Percentiles rank a stretch among this genome's conserved stretches.
These are phyloP conservation scores for Allodekkera sacchari DNA, from an alignment of 805 yeast species.

Conservation along the genomic window DNA sequence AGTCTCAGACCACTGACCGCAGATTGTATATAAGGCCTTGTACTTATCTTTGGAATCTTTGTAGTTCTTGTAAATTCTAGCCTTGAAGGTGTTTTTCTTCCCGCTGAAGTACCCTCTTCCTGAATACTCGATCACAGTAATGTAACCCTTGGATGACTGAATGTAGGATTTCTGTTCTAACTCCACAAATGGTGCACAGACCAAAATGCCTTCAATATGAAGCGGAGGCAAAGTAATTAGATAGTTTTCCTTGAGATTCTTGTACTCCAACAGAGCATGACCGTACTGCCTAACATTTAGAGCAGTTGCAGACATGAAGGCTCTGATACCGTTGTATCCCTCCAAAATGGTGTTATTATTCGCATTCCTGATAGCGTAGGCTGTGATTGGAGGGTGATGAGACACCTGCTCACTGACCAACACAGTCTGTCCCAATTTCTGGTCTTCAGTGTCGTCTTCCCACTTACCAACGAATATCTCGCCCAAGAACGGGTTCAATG, in stretches of 20 bases:
- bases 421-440: constrained; percentile 63
- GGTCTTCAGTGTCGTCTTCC: constrained; percentile 43
- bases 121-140: constrained; percentile 64
- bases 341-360: constrained; percentile 60
- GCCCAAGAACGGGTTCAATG: constrained; percentile 92
- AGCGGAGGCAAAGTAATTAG: constrained; percentile 86
- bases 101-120: constrained; percentile 96
- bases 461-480: constrained; percentile 90
- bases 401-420: constrained; percentile 87
- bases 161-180: constrained; percentile 83
- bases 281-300: constrained; percentile 88
- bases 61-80: constrained; percentile 57
- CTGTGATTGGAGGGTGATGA: constrained; percentile 98
- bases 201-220: constrained; percentile 87
- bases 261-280: constrained; percentile 68
- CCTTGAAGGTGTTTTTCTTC: constrained; percentile 88
- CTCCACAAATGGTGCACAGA: constrained; percentile 92
- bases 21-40: constrained; percentile 67
- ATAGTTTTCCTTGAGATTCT: constrained; percentile 57
- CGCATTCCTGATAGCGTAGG: constrained; percentile 72
- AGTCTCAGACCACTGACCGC: constrained; percentile 88
- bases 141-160: constrained; percentile 73
- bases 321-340: constrained; percentile 86
- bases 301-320: constrained; percentile 69
- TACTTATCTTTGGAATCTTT: constrained; percentile 41